Evolutionary conservation across 169 alveolate species (phyloP), one percentile per base, ranked within the genome.

Genomic region (Toxoplasma gondii): DNA sequence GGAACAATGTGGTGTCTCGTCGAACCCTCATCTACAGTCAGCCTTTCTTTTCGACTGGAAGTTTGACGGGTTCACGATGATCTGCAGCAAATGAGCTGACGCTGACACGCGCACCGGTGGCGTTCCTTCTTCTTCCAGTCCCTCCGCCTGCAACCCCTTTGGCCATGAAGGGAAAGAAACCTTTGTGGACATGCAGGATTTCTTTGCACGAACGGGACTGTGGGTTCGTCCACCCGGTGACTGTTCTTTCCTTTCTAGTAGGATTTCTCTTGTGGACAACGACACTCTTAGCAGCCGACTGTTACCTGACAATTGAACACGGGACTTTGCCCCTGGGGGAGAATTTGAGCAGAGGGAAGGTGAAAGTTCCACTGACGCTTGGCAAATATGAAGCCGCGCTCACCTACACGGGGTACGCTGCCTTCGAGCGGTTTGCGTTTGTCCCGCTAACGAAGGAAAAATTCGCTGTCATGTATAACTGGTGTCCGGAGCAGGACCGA

Each of bases 401-500:
- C 19, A 82, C 90, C 22, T 41, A 1, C 22, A 31, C 9, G 17
- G 67, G 69, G 31, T 44, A 31, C 67, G 58, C 69, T 29, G 67
- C 90, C 4, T 82, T 43, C 36, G 90, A 82, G 36, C 54, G 90
- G 69, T 82, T 41, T 44, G 90, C 49, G 38, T 39, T 82, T 7
- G 43, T 82, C 27, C 36, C 90, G 19, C 90, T 82, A 2, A 82
- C 90, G 54, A 29, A 29, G 31, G 41, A 82, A 7, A 82, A 82
- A 41, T 7, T 82, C 22, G 90, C 90, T 29, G 54, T 82, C 39
- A 39, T 41, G 90, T 82, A 82, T 82, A 82, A 82, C 36, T 82
- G 90, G 90, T 82, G 90, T 45, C 90, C 54, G 36, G 90, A 82
- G 67, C 90, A 82, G 67, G 90, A 82, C 64, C 41, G 87, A 39